Base-by-base conservation (phyloP, 495 filamentous ascomycete genomes). In the Cudoniella acicularis region DNA sequence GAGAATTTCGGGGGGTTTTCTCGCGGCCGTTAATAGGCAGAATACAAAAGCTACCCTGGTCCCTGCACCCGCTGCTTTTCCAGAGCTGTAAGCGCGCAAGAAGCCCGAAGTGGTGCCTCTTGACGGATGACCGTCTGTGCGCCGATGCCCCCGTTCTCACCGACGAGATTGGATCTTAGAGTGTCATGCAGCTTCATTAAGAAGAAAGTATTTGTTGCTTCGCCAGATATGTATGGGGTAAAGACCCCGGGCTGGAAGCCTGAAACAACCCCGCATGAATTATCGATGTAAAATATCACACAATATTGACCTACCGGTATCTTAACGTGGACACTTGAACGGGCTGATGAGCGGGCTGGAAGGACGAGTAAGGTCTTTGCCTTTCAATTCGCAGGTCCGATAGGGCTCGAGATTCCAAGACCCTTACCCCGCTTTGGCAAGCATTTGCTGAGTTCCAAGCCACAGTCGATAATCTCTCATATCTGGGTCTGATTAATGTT, bases 1-100 rank as follows among this genome's bases (percentile, higher is more conserved):
- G 62, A 64, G 60, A 57, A 65, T 52, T 55, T 66, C 42, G 41
- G 45, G 45, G 48, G 42, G 22, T 49, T 25, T 57, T 54, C 56
- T 59, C 17, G 23, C 52, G 43, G 16, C 30, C 26, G 46, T 54
- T 60, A 50, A 64, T 64, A 64, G 57, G 57, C 43, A 51, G 52
- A 56, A 64, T 52, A 13, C 50, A n/a, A n/a, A n/a, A n/a, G n/a
- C n/a, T n/a, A n/a, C 56, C 48, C 23, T 50, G 48, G 8, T 16
- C 20, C 18, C 3, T 50, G 20, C 26, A 20, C 49, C 49, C 63
- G 59, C 63, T 30, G 63, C 50, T 55, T 63, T 63, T 61, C 27
- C 24, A 50, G 18, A 10, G 3, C 21, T 26, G 20, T 23, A 50
- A 50, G 48, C 48, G 48, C 48, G 48, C 10, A 26, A 50, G 20